Percentiles rank a stretch among this genome's conserved stretches.
Conservation (phyloP, 192 early-diverging fungal genomes). For the Coemansia umbellata region DNA sequence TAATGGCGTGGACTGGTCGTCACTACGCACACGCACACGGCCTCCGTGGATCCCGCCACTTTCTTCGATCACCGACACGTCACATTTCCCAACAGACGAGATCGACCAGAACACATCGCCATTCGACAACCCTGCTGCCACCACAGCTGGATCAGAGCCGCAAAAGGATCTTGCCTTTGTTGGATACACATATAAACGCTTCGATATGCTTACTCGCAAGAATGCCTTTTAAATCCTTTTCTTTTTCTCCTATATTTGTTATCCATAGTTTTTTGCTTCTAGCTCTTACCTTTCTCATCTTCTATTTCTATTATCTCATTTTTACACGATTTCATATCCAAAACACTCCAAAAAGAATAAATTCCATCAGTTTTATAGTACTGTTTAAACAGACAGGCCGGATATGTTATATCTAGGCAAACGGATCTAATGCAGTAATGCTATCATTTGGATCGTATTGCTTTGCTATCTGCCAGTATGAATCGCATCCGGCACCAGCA, state of each 20-base stretch:
- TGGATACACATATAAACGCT: slow-evolving; percentile 97
- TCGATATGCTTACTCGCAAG: slow-evolving; percentile 73
- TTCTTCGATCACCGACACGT: slow-evolving; percentile 93
- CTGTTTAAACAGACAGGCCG: background rate
- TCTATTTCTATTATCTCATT: background rate
- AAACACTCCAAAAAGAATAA: too few relatives aligned
- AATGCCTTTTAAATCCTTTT: slow-evolving; percentile 53
- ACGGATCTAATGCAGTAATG: slow-evolving; percentile 14
- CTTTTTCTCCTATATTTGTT: background rate
- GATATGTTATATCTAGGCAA: background rate
- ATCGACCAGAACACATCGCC: slow-evolving; percentile 68
- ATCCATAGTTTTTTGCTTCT: background rate
- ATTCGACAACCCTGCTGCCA: slow-evolving; percentile 25
- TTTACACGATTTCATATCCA: background rate
- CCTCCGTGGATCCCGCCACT: slow-evolving; percentile 92
- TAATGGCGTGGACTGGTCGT: slow-evolving; percentile 86
- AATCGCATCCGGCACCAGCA: slow-evolving; percentile 62
- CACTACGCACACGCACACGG: slow-evolving; percentile 69
- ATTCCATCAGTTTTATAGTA: background rate
- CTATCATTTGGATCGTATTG: slow-evolving; percentile 33
- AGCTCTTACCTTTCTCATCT: background rate
- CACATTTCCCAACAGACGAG: slow-evolving; percentile 96
- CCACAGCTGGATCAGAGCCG: slow-evolving; percentile 26
- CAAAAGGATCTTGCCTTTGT: slow-evolving; percentile 97
- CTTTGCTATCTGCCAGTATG: slow-evolving; percentile 87